Evolutionary conservation across 495 filamentous ascomycete genomes (phyloP).

Genomic region (Talaromyces ruber): DNA sequence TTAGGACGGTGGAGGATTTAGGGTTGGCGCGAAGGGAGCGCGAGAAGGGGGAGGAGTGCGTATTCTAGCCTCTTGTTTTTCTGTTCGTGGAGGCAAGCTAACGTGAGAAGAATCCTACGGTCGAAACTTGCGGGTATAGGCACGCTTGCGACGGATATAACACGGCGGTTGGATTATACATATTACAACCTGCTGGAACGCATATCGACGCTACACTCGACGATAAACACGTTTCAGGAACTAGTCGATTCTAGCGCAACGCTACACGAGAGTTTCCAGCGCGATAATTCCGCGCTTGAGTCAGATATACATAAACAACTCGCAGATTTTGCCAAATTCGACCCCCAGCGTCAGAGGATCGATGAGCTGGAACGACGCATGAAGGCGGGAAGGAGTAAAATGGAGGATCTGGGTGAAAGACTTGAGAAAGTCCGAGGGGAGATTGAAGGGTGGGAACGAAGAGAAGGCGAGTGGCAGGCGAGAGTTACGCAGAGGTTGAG

Average conservation of each 20-base stretch:
- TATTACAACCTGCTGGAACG: slow-evolving; percentile 82
- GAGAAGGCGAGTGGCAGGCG: slow-evolving; percentile 66
- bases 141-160: slow-evolving; percentile 45
- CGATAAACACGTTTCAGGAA: slow-evolving; percentile 59
- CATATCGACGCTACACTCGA: slow-evolving; percentile 57
- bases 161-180: slow-evolving; percentile 70
- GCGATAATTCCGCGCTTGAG: slow-evolving; percentile 50
- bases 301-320: slow-evolving; percentile 58
- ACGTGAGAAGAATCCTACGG: slow-evolving; percentile 21
- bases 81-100: background rate
- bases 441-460: slow-evolving; percentile 63
- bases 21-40: slow-evolving; percentile 28
- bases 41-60: slow-evolving; percentile 41
- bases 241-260: slow-evolving; percentile 54
- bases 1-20: slow-evolving; percentile 33
- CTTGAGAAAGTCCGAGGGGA: slow-evolving; percentile 55
- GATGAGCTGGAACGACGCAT: slow-evolving; percentile 58
- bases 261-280: slow-evolving; percentile 53
- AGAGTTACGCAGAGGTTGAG: slow-evolving; percentile 53
- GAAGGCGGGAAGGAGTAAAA: slow-evolving; percentile 49
- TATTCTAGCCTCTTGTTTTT: background rate
- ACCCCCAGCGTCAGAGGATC: slow-evolving; percentile 62
- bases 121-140: slow-evolving; percentile 29
- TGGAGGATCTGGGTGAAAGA: slow-evolving; percentile 54
- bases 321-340: slow-evolving; percentile 55